Evolutionary conservation across 2,329 filamentous ascomycete species (phyloP).

Genomic region (Alternaria tenuissima): DNA sequence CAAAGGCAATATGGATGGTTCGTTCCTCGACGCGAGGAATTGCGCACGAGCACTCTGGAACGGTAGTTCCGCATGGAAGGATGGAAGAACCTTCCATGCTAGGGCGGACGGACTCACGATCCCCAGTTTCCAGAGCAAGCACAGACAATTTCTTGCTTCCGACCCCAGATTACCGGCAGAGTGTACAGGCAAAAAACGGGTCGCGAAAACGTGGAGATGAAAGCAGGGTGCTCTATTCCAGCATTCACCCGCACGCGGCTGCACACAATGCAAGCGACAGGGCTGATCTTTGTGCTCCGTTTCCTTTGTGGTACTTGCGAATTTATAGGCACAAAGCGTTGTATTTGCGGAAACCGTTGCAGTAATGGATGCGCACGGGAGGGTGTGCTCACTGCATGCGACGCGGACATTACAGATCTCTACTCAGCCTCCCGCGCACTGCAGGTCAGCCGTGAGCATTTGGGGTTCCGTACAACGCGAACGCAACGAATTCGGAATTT

Average conservation of each 20-base stretch:
- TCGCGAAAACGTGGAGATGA: conserved; percentile 14
- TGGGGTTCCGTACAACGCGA: conserved; percentile 11
- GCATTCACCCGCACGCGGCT: conserved; percentile 15
- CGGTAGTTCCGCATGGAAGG: conserved; percentile 17
- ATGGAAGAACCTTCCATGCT: conserved; percentile 22
- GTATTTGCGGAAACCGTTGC: background rate
- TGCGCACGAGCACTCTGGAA: background rate
- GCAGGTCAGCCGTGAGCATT: conserved; percentile 24
- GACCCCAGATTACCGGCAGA: conserved; percentile 25
- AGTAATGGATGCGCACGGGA: conserved; percentile 21
- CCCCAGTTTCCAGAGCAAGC: conserved; percentile 17
- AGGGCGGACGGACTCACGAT: conserved; percentile 7
- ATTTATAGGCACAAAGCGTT: background rate
- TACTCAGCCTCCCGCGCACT: conserved; percentile 41
- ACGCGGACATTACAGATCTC: conserved; percentile 31
- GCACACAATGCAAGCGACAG: conserved; percentile 8
- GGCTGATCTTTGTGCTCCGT: conserved; percentile 10
- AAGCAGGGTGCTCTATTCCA: background rate
- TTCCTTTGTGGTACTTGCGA: conserved; percentile 7
- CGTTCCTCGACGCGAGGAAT: conserved; percentile 9
- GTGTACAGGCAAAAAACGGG: conserved; percentile 19
- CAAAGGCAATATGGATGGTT: conserved; percentile 7
- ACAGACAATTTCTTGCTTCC: conserved; percentile 12
- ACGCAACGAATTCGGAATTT: conserved; percentile 2
- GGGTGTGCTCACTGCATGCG: conserved; percentile 44